These are phyloP conservation scores for Salix dunnii DNA, from an alignment of 345 rosid genomes.

Conservation along the genomic window DNA sequence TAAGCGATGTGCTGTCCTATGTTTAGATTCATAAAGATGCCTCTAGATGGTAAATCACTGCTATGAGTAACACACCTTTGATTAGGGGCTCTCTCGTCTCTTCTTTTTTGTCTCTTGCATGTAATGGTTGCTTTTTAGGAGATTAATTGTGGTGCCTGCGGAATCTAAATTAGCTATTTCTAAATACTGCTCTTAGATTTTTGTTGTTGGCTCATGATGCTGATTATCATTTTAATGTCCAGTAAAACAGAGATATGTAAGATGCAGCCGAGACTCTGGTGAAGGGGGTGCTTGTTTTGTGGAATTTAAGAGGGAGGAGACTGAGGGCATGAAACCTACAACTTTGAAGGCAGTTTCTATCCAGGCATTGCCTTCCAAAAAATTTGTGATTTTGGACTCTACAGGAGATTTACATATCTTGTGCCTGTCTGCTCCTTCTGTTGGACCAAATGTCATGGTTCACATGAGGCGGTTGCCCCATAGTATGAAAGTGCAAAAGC, in stretches of 20 bases:
- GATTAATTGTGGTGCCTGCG: background rate
- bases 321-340: constrained; percentile 26
- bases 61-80: constrained; percentile 12
- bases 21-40: constrained; percentile 29
- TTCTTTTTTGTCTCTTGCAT: background rate
- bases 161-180: constrained; percentile 11
- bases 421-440: constrained; percentile 32
- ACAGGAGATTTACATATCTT: constrained; percentile 54
- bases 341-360: constrained; percentile 52
- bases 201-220: constrained; percentile 4
- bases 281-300: constrained; percentile 47
- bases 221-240: constrained; percentile 32
- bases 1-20: constrained; percentile 35
- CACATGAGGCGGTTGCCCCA: constrained; percentile 51
- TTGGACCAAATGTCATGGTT: constrained; percentile 40
- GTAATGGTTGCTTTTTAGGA: background rate
- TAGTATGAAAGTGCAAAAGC: constrained; percentile 59
- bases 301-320: constrained; percentile 37
- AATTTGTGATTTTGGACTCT: constrained; percentile 60
- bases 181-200: background rate
- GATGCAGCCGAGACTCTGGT: constrained; percentile 43
- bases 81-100: constrained; percentile 11
- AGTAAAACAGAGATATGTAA: constrained; percentile 51
- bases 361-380: constrained; percentile 51
- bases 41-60: constrained; percentile 37